Percentiles rank a stretch among this genome's conserved stretches.
Conservation (phyloP, 208 protist species). For the Leishmania gerbilli region DNA sequence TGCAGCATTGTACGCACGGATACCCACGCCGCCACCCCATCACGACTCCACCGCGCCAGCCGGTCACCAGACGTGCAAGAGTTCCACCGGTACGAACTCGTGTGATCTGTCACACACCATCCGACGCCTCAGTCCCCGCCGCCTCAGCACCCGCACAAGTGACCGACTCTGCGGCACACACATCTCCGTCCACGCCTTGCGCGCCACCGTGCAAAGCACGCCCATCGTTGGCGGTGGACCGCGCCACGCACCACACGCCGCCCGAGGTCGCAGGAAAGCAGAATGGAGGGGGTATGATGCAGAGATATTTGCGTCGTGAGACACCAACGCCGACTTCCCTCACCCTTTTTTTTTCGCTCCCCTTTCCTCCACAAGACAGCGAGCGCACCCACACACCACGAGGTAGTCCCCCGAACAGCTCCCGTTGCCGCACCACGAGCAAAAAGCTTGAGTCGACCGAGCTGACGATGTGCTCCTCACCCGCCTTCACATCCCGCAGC, state of each 20-base stretch:
- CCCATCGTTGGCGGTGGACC: neutral
- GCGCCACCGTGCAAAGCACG: neutral
- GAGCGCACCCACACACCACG: constrained; percentile 60
- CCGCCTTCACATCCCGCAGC: constrained; percentile 55
- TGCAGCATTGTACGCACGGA: neutral
- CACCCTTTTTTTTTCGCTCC: neutral
- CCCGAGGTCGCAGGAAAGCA: neutral
- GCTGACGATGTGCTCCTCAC: constrained; percentile 76
- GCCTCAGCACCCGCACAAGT: neutral
- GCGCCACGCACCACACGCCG: neutral
- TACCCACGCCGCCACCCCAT: neutral
- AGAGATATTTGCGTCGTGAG: neutral
- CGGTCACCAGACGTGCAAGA: neutral
- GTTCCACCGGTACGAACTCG: neutral
- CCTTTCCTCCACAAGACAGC: constrained; percentile 28
- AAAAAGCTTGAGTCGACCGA: constrained; percentile 67
- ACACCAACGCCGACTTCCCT: neutral
- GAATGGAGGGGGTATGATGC: neutral
- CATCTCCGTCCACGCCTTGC: neutral
- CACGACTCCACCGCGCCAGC: neutral
- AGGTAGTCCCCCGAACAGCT: constrained; percentile 80
- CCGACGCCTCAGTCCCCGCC: neutral
- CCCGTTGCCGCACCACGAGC: constrained; percentile 47
- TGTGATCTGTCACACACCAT: neutral
- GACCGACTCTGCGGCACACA: neutral